phyloP scores from a whole-genome alignment of 768 basidiomycete genomes.

The Steccherinum ochraceum region DNA sequence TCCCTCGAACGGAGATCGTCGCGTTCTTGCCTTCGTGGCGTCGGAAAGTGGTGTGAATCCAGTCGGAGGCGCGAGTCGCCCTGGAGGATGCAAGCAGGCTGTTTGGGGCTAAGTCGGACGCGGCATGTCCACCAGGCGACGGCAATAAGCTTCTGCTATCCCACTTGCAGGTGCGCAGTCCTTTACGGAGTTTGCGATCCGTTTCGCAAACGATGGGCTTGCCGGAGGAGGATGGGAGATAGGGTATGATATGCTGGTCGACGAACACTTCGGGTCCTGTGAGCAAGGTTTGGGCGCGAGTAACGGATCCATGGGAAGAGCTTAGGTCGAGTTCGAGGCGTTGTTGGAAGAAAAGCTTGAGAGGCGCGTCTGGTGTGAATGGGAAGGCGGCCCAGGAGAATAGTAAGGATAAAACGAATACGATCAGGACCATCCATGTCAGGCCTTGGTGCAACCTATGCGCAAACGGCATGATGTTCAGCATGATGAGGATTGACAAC shows the following conservation, averaged over 20 bases:
- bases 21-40: slow-evolving; percentile 40
- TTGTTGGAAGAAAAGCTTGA: slow-evolving; percentile 73
- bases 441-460: slow-evolving; percentile 41
- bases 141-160: slow-evolving; percentile 29
- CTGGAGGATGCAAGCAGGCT: neutral
- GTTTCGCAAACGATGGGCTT: slow-evolving; percentile 22
- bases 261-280: slow-evolving; percentile 40
- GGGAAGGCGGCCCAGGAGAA: slow-evolving; percentile 40
- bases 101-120: neutral
- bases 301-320: slow-evolving; percentile 2
- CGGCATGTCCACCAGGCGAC: slow-evolving; percentile 26
- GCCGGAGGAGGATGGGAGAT: slow-evolving; percentile 45
- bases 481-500: slow-evolving; percentile 41
- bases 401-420: slow-evolving; percentile 33
- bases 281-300: slow-evolving; percentile 36
- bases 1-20: slow-evolving; percentile 43
- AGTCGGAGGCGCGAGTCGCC: slow-evolving; percentile 15
- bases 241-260: slow-evolving; percentile 33
- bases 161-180: slow-evolving; percentile 47
- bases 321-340: slow-evolving; percentile 35
- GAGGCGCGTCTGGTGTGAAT: slow-evolving; percentile 52
- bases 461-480: slow-evolving; percentile 62
- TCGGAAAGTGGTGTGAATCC: slow-evolving; percentile 38
- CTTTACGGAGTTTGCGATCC: slow-evolving; percentile 20
- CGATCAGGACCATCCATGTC: slow-evolving; percentile 27